These are phyloP conservation scores for Gentiana macrophylla DNA, from an alignment of 257 asterid genomes.

Conservation along the genomic window DNA sequence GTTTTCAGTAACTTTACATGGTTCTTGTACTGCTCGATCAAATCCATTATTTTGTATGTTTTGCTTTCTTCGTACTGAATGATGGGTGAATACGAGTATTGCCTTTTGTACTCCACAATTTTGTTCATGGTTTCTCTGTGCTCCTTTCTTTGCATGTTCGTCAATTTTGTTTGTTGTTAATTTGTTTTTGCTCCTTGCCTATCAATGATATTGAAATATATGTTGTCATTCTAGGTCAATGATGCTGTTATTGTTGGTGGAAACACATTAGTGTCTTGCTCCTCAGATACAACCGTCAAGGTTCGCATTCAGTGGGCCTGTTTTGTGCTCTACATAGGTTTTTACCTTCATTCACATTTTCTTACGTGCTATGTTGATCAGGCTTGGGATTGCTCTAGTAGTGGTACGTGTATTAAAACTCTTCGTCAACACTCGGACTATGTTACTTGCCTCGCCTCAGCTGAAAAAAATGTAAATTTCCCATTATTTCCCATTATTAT, in stretches of 20 bases:
- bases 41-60: no score
- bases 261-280: constrained; percentile 82
- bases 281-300: constrained; percentile 96
- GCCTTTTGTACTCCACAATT: no score
- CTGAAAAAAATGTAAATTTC: constrained; percentile 65
- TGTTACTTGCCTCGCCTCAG: constrained; percentile 92
- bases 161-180: no score
- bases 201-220: background rate
- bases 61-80: no score
- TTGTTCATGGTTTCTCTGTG: no score
- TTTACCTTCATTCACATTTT: constrained; percentile 7
- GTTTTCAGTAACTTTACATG: no score
- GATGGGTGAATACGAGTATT: no score
- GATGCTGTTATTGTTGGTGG: constrained; percentile 79
- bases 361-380: constrained; percentile 21
- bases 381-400: constrained; percentile 77
- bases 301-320: constrained; percentile 22
- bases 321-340: background rate
- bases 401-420: constrained; percentile 65
- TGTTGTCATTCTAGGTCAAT: constrained; percentile 60
- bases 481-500: background rate
- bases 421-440: constrained; percentile 91
- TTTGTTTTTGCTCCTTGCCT: no score
- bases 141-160: no score
- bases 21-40: no score